These are phyloP conservation scores for Ehretia macrophylla DNA, from an alignment of 257 asterid species.

Conservation along the genomic window DNA sequence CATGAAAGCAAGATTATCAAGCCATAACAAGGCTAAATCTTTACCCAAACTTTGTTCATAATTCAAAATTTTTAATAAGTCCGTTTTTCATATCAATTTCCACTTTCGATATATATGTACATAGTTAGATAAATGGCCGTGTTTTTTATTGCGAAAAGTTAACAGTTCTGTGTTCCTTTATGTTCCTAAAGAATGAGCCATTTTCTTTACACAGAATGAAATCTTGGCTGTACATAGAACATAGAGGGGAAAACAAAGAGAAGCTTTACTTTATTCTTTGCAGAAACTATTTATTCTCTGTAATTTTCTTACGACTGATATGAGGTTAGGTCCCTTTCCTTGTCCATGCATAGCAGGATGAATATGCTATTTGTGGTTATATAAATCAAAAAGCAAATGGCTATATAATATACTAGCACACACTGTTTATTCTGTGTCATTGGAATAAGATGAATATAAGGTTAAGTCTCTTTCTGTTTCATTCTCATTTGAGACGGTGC, in stretches of 20 bases:
- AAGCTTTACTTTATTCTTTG: slow-evolving; percentile 10
- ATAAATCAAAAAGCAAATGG: not conserved
- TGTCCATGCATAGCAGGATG: not conserved
- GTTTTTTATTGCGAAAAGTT: slow-evolving; percentile 17
- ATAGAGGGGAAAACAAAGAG: slow-evolving; percentile 7
- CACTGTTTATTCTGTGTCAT: slow-evolving; percentile 27
- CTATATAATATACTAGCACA: not conserved
- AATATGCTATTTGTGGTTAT: not conserved
- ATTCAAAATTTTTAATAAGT: slow-evolving; percentile 10
- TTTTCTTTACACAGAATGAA: slow-evolving; percentile 25
- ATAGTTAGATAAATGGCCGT: slow-evolving; percentile 22
- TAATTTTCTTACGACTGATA: not conserved
- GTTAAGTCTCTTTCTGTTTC: slow-evolving; percentile 33
- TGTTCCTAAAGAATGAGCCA: slow-evolving; percentile 9
- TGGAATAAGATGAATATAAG: slow-evolving; percentile 13
- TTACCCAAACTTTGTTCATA: slow-evolving; percentile 77
- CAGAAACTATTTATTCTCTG: slow-evolving; percentile 16
- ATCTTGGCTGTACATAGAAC: slow-evolving; percentile 19
- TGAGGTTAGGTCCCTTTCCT: slow-evolving; percentile 2
- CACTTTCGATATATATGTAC: slow-evolving; percentile 20
- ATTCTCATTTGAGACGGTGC: slow-evolving; percentile 32
- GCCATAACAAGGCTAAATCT: slow-evolving; percentile 45
- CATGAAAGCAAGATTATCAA: slow-evolving; percentile 59
- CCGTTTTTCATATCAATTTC: slow-evolving; percentile 3
- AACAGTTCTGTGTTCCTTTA: slow-evolving; percentile 7